These are phyloP conservation scores for Hanseniaspora sp. DNA, from an alignment of 1,139 yeast genomes.

Conservation along the genomic window DNA sequence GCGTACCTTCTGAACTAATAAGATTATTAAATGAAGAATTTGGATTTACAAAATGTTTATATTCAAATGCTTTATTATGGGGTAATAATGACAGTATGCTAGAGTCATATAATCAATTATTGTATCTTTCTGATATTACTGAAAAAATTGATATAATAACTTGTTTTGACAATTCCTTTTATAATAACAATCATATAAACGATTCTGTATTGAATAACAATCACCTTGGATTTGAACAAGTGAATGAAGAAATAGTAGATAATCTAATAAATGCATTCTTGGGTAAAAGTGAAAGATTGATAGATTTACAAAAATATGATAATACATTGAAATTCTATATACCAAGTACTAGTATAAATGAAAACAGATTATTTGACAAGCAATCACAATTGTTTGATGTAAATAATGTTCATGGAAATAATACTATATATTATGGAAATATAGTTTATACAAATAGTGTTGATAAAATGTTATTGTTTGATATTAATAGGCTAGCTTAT, in stretches of 20 bases:
- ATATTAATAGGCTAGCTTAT: neutral
- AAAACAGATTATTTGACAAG: slow-evolving; percentile 2
- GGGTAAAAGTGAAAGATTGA: slow-evolving; percentile 1
- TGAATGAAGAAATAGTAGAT: slow-evolving; percentile 3
- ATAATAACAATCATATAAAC: neutral
- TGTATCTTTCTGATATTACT: slow-evolving; percentile 6
- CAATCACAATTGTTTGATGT: slow-evolving; percentile 7
- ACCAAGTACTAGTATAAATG: slow-evolving; percentile 5
- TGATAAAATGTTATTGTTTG: slow-evolving; percentile 3
- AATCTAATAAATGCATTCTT: neutral
- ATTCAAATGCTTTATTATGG: slow-evolving; percentile 7
- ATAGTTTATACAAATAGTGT: neutral
- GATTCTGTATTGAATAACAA: neutral
- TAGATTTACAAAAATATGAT: slow-evolving; percentile 5
- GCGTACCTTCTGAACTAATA: slow-evolving; percentile 1
- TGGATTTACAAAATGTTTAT: slow-evolving; percentile 3
- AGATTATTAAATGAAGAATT: slow-evolving; percentile 1
- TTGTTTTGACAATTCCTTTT: slow-evolving; percentile 12
- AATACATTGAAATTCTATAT: slow-evolving; percentile 3
- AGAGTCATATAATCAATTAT: slow-evolving; percentile 12
- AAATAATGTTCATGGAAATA: neutral
- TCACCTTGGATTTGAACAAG: neutral
- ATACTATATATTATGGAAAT: slow-evolving; percentile 5
- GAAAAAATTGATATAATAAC: slow-evolving; percentile 9
- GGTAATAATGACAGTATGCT: slow-evolving; percentile 10